Evolutionary conservation across 345 rosid genomes (phyloP), one percentile per base, ranked within the genome.

Genomic region (Anacardium occidentale): DNA sequence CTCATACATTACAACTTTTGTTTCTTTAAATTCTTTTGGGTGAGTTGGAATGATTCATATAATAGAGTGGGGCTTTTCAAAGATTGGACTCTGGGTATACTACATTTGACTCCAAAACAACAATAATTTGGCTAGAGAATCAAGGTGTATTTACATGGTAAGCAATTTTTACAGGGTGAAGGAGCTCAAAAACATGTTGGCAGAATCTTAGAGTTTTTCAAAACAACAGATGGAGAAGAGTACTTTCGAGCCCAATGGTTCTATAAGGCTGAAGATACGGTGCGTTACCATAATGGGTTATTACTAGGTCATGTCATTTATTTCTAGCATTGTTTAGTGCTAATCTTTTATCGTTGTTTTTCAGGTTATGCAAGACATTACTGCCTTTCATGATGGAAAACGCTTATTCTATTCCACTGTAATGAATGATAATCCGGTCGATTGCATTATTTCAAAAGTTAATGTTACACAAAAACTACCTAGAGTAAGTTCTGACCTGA

Each of bases 181-280:
- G 89, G 79, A 78, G 80, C 73, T 66, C 74, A 87, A 72, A 76
- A 70, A 29, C 89, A 85, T 72, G 75, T 94, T 64, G 98, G 98
- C 63, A 87, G 80, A 79, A 83, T 94, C 68, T 52, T 90, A 77
- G 98, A 94, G 68, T 85, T 94, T 78, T 91, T 94, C 83, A 87
- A 68, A 81, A 83, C 98, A 57, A 88, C 86, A 48, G 87, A 86
- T 56, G 86, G 80, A 70, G 92, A 83, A 78, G 82, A 88, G 48
- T 91, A 87, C 81, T 87, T 90, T 75, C 86, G 97, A 84, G 97
- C 90, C 80, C 95, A 88, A 75, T 94, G 97, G 98, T 94, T 91
- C 84, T 94, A 91, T 73, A 89, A 85, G 79, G 95, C 94, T 77
- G 91, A 88, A 74, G 97, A 94, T 80, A 94, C 98, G 20, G 98